Evolutionary conservation across 371 early-diverging fungal species (phyloP), one percentile per base, ranked within the genome.

Genomic region (Nematocida ironsii): DNA sequence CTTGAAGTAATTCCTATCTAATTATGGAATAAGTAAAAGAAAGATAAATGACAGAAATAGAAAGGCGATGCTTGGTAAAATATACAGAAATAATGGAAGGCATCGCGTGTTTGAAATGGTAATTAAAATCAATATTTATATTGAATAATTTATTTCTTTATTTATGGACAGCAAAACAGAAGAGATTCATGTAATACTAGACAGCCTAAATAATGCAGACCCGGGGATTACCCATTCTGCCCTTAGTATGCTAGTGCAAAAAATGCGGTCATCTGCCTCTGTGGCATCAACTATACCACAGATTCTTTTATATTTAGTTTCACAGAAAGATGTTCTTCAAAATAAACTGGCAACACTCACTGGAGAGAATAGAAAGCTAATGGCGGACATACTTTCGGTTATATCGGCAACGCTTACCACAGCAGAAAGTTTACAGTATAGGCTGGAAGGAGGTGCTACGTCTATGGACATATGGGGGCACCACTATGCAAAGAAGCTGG

Each of bases 391-490:
- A 60, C 54, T 88, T 11, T 82, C 82, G 47, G 83, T 84, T 0
- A 83, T 88, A 45, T 72, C 58, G 33, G 84, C 85, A 47, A 71
- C 80, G 13, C 56, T 50, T 16, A 62, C 84, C 54, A 76, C 62
- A 13, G 61, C 39, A 42, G 72, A 84, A 39, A 61, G 72, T 62
- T 54, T 87, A 27, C 69, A 11, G 55, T 85, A 86, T 67, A 60
- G 88, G 20, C 40, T 86, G 9, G 33, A 73, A 40, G 88, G 88
- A 58, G 82, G 82, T 48, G 48, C 85, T 42, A 85, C 83, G 39
- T 39, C 66, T 48, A 66, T 88, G 44, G 69, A 84, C 52, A 82
- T 72, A 25, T 88, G 85, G 85, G 88, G 88, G 27, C 85, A 85
- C 55, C 71, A 72, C 40, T 88, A 86, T 83, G 84, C 84, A 16